Evolutionary conservation across 805 yeast genomes (phyloP), one percentile per base, ranked within the genome.

Genomic region (Wickerhamomyces silvicola): DNA sequence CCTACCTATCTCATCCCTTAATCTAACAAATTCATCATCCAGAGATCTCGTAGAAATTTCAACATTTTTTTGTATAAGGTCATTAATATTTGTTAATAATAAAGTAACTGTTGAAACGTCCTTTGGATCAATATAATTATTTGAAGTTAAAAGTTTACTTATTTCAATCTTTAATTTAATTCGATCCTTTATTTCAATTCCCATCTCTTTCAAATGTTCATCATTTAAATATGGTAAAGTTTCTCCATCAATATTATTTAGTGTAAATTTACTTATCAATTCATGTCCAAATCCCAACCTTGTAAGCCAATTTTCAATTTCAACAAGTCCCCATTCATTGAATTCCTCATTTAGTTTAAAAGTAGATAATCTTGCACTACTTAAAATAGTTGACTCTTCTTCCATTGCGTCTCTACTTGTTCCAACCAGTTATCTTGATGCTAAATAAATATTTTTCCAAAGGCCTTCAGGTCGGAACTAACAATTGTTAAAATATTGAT

Each of bases 121-220:
- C 7, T 26, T 31, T 1, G 38, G 43, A 3, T 37, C 27, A 5
- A 38, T 26, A 13, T 30, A 38, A 16, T 33, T 34, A 28, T 37
- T 33, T 1, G 27, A 28, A 2, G 22, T 43, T 11, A 72, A 55
- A 25, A 85, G 58, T 24, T 66, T 72, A 44, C 75, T 70, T 24
- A 86, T 70, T 18, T 74, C 69, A 31, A 69, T 64, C 51, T 84
- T 75, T 25, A 87, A 59, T 24, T 56, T 52, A 4, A 88, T 62
- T 18, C 95, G 65, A 13, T 71, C 68, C 19, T 70, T 68, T 20
- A 81, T 51, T 21, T 39, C 35, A 2, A 82, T 67, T 3, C 88
- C 94, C 48, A 90, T 59, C 32, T 87, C 95, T 38, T 66, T 63
- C 27, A 88, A 70, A 50, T 86, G 92, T 7, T 70, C 74, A 10